Conservation (phyloP, 495 filamentous ascomycete genomes). For the Aspergillus carlsbadensis region DNA sequence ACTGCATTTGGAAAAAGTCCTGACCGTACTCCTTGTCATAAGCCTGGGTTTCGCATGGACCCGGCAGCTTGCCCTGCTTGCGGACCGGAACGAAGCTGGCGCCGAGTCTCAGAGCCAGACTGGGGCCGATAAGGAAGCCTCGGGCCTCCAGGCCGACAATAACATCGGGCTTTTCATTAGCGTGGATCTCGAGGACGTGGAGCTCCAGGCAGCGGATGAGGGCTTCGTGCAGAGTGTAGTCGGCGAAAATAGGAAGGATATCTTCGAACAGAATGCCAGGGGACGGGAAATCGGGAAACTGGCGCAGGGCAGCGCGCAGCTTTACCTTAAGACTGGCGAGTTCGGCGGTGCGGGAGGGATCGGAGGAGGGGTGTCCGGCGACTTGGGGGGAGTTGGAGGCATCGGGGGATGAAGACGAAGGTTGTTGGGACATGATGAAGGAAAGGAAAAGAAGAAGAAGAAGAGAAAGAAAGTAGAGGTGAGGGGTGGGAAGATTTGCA, state of each 20-base stretch:
- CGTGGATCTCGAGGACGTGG: slow-evolving; percentile 59
- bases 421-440: slow-evolving; percentile 58
- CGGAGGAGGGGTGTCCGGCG: slow-evolving; percentile 47
- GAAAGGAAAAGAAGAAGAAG: slow-evolving; percentile 29
- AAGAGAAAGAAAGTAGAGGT: slow-evolving; percentile 25
- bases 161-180: slow-evolving; percentile 71
- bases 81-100: slow-evolving; percentile 92
- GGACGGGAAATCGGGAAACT: slow-evolving; percentile 91
- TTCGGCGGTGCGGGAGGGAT: slow-evolving; percentile 77
- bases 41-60: slow-evolving; percentile 73
- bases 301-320: slow-evolving; percentile 60
- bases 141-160: slow-evolving; percentile 91
- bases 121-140: slow-evolving; percentile 94
- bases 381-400: slow-evolving; percentile 48
- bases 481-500: slow-evolving; percentile 26
- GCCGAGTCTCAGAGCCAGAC: slow-evolving; percentile 78
- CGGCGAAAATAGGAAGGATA: slow-evolving; percentile 93
- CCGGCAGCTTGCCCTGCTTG: slow-evolving; percentile 96
- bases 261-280: slow-evolving; percentile 97
- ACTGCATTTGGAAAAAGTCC: slow-evolving; percentile 96
- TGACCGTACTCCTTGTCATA: slow-evolving; percentile 97
- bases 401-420: slow-evolving; percentile 34
- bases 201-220: slow-evolving; percentile 87
- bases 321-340: slow-evolving; percentile 91
- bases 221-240: slow-evolving; percentile 67